A percentile compares a stretch with the other conserved stretches of the same genome.
phyloP scores from a whole-genome alignment of 2,329 filamentous ascomycete species.

The Fusarium austroafricanum region DNA sequence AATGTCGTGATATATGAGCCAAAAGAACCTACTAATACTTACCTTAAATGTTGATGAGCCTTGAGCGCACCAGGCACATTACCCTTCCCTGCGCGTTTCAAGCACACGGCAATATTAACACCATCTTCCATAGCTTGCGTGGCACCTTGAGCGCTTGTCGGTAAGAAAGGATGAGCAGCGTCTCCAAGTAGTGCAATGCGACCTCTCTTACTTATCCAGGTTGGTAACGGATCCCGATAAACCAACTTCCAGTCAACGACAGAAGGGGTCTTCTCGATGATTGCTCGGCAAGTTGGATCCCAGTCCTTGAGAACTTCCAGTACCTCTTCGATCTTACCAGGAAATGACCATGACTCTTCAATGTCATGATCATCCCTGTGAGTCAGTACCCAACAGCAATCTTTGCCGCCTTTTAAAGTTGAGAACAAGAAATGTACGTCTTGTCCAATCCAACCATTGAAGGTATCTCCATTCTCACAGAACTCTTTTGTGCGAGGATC shows the following conservation, averaged over 20 bases:
- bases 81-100: slow-evolving; percentile 12
- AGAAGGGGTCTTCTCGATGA: slow-evolving; percentile 28
- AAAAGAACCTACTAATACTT: neutral
- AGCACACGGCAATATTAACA: slow-evolving; percentile 21
- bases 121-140: slow-evolving; percentile 40
- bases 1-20: fast-evolving
- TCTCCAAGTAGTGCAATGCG: slow-evolving; percentile 30
- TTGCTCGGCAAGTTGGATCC: slow-evolving; percentile 31
- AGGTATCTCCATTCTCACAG: slow-evolving; percentile 67
- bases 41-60: slow-evolving; percentile 35
- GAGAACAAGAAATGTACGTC: slow-evolving; percentile 64
- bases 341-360: slow-evolving; percentile 38
- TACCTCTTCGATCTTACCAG: slow-evolving; percentile 35
- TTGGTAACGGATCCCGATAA: slow-evolving; percentile 30
- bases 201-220: slow-evolving; percentile 22
- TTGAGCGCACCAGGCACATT: slow-evolving; percentile 25
- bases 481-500: slow-evolving; percentile 66
- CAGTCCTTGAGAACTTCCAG: slow-evolving; percentile 23
- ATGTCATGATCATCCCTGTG: slow-evolving; percentile 50
- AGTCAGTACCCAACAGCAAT: slow-evolving; percentile 69
- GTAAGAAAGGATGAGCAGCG: slow-evolving; percentile 35
- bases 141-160: slow-evolving; percentile 36
- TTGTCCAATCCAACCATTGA: slow-evolving; percentile 63
- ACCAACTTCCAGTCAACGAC: slow-evolving; percentile 36
- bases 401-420: slow-evolving; percentile 58